phyloP scores from a whole-genome alignment of 495 filamentous ascomycete genomes.

The Lentithecium fluviatile region DNA sequence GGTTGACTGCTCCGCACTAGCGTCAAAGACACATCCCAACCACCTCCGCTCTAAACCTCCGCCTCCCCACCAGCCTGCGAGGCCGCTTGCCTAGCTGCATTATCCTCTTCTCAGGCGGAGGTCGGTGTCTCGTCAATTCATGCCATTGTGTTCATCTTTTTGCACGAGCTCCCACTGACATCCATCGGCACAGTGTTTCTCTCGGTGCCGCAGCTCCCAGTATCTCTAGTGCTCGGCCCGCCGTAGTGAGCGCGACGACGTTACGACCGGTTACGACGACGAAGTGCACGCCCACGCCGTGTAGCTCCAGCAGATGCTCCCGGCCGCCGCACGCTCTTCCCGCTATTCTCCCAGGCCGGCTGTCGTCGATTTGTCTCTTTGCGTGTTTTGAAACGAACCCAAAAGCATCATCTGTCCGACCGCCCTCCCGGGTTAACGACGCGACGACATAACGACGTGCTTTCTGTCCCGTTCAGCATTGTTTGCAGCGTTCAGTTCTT shows the following conservation, averaged over 20 bases:
- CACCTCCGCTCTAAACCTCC: conserved; percentile 40
- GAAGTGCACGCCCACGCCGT: not conserved
- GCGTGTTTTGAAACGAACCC: conserved; percentile 26
- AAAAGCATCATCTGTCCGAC: conserved; percentile 21
- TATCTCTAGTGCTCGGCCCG: conserved; percentile 25
- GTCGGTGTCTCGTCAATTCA: conserved; percentile 17
- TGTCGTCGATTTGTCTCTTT: conserved; percentile 18
- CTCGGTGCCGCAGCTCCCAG: conserved; percentile 15
- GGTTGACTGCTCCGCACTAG: conserved; percentile 29
- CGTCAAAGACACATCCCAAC: conserved; percentile 39
- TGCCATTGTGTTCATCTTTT: conserved; percentile 19
- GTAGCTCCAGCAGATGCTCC: conserved; percentile 14
- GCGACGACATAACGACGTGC: conserved; percentile 38
- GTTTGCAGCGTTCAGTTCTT: conserved; percentile 36
- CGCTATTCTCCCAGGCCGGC: conserved; percentile 27
- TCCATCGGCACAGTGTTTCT: conserved; percentile 14
- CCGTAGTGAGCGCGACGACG: conserved; percentile 25
- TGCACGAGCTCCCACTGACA: conserved; percentile 7
- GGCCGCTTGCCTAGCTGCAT: conserved; percentile 19
- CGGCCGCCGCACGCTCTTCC: conserved; percentile 3
- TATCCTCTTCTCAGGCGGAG: conserved; percentile 22
- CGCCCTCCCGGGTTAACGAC: conserved; percentile 27
- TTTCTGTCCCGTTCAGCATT: conserved; percentile 37
- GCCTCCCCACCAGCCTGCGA: conserved; percentile 36
- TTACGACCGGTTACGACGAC: conserved; percentile 13